Evolutionary conservation across 2,329 filamentous ascomycete species (phyloP), one percentile per base, ranked within the genome.

Genomic region (Drechslerella dactyloides): DNA sequence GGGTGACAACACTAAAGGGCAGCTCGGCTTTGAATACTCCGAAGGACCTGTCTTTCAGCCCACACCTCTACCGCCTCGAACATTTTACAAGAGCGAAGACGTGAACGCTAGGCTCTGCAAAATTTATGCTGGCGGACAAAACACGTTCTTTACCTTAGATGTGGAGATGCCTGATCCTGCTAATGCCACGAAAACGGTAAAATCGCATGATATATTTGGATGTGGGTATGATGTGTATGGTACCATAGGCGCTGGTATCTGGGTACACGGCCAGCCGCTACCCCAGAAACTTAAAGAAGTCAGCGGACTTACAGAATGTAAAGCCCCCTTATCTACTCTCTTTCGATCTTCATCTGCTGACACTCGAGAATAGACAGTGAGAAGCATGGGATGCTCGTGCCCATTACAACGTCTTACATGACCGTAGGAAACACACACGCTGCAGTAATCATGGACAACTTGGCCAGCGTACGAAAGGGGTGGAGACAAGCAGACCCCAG

Each of bases 1-100:
- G 81, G 94, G 94, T 40, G 93, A 97, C 79, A 97, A 97, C 80
- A 87, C 88, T 0, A 85, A 86, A 48, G 94, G 94, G n/a, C 94
- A 97, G 79, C 84, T 97, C 2, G 93, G 93, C n/a, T 87, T 93
- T 76, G 86, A 91, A 56, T 86, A 85, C 59, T 86, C 87, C 54
- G 78, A 84, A 0, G 85, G 88, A 27, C 82, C 85, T 65, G 82
- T 90, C 23, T 90, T 93, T 74, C 84, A 84, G 0, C 92, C 94
- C 0, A 86, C 87, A 2, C 84, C 88, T 4, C 79, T 97, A 1
- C 85, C 90, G 0, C 84, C 90, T 42, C 85, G 86, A 72, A 86
- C 85, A 73, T 85, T 96, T 4, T 97, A 97, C 79, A 73, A 62
- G 46, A 42, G 15, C 15, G 59, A 63, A n/a, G 68, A 52, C 1